Conservation (phyloP, 2,329 filamentous ascomycete species). For the Aureobasidium sp. region DNA sequence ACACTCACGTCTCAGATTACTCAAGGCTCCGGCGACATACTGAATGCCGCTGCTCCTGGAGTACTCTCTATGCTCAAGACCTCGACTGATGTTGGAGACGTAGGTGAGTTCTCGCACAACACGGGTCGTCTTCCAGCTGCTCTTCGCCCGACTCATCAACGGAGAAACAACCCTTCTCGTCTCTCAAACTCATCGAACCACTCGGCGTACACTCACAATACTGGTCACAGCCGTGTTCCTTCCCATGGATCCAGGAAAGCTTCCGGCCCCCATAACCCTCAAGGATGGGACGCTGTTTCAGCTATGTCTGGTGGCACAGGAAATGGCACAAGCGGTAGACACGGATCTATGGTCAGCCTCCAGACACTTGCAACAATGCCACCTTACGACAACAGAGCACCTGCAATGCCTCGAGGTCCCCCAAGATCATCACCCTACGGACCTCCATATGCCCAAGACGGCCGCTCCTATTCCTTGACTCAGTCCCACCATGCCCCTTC, state of each 20-base stretch:
- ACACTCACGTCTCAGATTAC: conserved; percentile 24
- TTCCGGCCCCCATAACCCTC: conserved; percentile 31
- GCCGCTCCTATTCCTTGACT: conserved; percentile 39
- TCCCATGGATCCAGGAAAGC: conserved; percentile 37
- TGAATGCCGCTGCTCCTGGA: conserved; percentile 30
- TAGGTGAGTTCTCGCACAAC: conserved; percentile 35
- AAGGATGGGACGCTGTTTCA: conserved; percentile 34
- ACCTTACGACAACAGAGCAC: conserved; percentile 34
- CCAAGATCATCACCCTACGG: neutral
- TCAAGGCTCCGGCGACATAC: conserved; percentile 20
- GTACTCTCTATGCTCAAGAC: conserved; percentile 46
- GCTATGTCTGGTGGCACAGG: conserved; percentile 27
- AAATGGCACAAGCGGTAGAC: neutral
- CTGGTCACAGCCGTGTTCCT: conserved; percentile 25
- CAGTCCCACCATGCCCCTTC: conserved; percentile 22
- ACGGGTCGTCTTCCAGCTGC: conserved; percentile 32
- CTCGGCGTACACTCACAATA: conserved; percentile 23
- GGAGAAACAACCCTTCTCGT: conserved; percentile 30
- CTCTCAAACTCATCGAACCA: conserved; percentile 36
- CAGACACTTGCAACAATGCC: conserved; percentile 37
- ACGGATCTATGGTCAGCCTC: conserved; percentile 35
- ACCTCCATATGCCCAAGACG: conserved; percentile 26
- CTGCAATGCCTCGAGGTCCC: conserved; percentile 16
- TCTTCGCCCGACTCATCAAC: conserved; percentile 30
- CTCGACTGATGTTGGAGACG: conserved; percentile 42